Conservation (phyloP, 2,329 filamentous ascomycete genomes). For the Macroventuria anomochaeta region DNA sequence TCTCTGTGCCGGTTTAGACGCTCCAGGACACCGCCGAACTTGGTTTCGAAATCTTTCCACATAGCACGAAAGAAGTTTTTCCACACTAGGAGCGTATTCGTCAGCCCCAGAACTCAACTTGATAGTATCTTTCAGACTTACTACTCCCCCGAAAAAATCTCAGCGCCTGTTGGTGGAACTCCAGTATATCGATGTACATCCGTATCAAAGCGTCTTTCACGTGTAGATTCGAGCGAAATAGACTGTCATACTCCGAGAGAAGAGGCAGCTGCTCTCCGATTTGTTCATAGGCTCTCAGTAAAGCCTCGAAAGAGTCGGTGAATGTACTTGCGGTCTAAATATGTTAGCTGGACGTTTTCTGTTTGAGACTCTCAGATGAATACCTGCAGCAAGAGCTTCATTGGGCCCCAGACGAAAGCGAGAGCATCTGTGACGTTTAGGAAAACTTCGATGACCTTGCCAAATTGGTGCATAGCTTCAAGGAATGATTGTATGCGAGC, state of each 20-base stretch:
- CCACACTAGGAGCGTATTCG: slow-evolving; percentile 27
- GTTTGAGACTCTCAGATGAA: no score
- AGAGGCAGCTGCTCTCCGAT: slow-evolving; percentile 51
- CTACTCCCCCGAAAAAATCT: slow-evolving; percentile 32
- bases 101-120: no score
- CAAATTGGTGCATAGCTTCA: slow-evolving; percentile 49
- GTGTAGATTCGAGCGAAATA: slow-evolving; percentile 38
- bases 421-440: slow-evolving; percentile 41
- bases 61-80: slow-evolving; percentile 29
- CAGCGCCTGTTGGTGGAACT: slow-evolving; percentile 48
- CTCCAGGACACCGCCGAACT: slow-evolving; percentile 38
- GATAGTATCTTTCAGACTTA: no score
- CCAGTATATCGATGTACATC: slow-evolving; percentile 50
- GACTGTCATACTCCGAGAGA: slow-evolving; percentile 39
- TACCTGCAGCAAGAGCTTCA: slow-evolving; percentile 48
- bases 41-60: slow-evolving; percentile 39
- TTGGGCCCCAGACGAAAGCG: slow-evolving; percentile 47
- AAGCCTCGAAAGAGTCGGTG: slow-evolving; percentile 44
- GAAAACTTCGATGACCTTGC: slow-evolving; percentile 47
- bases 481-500: slow-evolving; percentile 28
- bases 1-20: slow-evolving; percentile 35
- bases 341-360: background rate
- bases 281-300: slow-evolving; percentile 49
- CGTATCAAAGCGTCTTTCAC: slow-evolving; percentile 42
- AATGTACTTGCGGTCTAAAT: slow-evolving; percentile 39